Conservation (phyloP, 2,329 filamentous ascomycete genomes). For the Beauveria pseudobassiana region DNA sequence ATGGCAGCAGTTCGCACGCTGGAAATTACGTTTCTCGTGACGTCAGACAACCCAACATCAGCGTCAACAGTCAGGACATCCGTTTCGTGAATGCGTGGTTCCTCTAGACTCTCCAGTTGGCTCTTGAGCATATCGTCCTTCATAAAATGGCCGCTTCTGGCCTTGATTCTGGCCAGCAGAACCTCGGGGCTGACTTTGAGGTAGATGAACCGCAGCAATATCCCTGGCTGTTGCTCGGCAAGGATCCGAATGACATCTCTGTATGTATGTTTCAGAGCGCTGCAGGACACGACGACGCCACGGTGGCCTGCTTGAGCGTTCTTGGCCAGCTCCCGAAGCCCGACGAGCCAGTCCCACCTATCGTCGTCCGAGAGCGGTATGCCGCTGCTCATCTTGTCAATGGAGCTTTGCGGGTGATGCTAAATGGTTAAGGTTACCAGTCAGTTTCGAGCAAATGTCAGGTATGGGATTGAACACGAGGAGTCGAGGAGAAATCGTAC, state of each 20-base stretch:
- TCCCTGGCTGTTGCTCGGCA: slow-evolving; percentile 39
- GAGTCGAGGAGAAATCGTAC: slow-evolving; percentile 26
- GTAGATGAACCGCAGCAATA: slow-evolving; percentile 58
- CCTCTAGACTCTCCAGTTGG: slow-evolving; percentile 57
- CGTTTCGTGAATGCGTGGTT: slow-evolving; percentile 34
- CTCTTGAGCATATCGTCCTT: slow-evolving; percentile 62
- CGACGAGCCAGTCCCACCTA: slow-evolving; percentile 63
- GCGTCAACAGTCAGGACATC: slow-evolving; percentile 40
- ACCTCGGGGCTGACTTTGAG: slow-evolving; percentile 49
- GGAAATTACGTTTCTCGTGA: not conserved
- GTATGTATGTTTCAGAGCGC: slow-evolving; percentile 62
- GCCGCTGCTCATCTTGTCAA: slow-evolving; percentile 57
- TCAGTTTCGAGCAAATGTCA: not conserved
- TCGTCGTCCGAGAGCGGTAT: slow-evolving; percentile 59
- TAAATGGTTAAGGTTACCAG: not conserved
- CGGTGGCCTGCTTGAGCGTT: not conserved
- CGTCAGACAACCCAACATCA: slow-evolving; percentile 1
- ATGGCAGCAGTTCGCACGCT: not conserved
- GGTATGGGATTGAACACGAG: not conserved
- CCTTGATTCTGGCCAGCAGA: slow-evolving; percentile 51
- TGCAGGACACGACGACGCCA: slow-evolving; percentile 54
- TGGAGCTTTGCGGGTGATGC: slow-evolving; percentile 50
- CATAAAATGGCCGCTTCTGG: slow-evolving; percentile 59
- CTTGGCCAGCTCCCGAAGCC: slow-evolving; percentile 34
- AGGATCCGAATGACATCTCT: slow-evolving; percentile 52